These are phyloP conservation scores for Chrysoporthe austroafricana DNA, from an alignment of 2,329 filamentous ascomycete genomes.

Conservation along the genomic window DNA sequence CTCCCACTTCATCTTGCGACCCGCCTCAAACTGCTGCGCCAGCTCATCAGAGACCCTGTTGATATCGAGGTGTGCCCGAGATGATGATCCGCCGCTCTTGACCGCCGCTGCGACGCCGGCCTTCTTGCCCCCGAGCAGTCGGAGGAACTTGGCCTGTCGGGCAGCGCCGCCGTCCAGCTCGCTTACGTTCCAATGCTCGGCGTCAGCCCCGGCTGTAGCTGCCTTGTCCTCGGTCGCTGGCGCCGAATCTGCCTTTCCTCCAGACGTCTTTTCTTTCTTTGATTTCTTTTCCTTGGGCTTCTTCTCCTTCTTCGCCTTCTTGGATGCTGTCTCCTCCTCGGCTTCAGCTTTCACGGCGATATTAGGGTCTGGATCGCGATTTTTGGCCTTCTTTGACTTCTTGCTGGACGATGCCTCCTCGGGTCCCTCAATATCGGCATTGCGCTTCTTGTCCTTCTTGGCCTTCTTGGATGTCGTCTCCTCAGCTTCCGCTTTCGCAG, in stretches of 20 bases:
- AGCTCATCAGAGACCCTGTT: conserved; percentile 54
- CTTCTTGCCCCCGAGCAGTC: conserved; percentile 59
- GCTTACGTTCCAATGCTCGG: conserved; percentile 57
- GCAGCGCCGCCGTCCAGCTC: conserved; percentile 54
- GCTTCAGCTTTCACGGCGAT: conserved; percentile 30
- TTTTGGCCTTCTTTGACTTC: too few species aligned
- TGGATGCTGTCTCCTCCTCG: conserved; percentile 32
- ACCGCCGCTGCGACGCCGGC: conserved; percentile 36
- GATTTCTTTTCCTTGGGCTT: conserved; percentile 36
- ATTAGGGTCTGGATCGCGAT: too few species aligned
- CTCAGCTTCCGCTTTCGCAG: conserved; percentile 33
- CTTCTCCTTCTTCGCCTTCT: conserved; percentile 47
- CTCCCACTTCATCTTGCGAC: conserved; percentile 61
- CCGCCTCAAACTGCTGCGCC: conserved; percentile 59
- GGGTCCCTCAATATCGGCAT: conserved; percentile 36
- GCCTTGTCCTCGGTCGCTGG: conserved; percentile 17
- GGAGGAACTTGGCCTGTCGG: conserved; percentile 60
- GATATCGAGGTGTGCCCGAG: conserved; percentile 40
- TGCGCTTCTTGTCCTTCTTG: conserved; percentile 31
- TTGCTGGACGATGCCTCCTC: conserved; percentile 8
- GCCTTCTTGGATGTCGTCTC: conserved; percentile 29
- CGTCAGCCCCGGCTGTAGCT: conserved; percentile 32
- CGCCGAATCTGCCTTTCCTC: conserved; percentile 28
- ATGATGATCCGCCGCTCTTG: conserved; percentile 6
- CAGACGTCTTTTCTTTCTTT: conserved; percentile 31